Evolutionary conservation across 108 stramenopile genomes (phyloP), one percentile per base, ranked within the genome.

Genomic region (Cyclotella baltica): DNA sequence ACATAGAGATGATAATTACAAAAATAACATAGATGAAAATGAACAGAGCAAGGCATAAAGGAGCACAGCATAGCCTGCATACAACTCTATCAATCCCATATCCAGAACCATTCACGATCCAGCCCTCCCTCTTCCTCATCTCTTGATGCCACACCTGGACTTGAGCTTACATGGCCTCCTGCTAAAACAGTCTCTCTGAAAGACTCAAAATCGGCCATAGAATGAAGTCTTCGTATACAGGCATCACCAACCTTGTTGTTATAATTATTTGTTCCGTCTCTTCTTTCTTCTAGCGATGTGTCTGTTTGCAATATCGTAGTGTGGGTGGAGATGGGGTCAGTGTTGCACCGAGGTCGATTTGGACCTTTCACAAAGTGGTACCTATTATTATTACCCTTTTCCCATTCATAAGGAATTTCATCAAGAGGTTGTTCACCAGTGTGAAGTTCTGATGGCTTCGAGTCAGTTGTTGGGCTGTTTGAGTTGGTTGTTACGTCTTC

Each of bases 61-160:
- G 34, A 62, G 36, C 4, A 6, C 2, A 2, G n/a, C n/a, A 48
- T 1, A 2, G 6, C 4, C 1, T 6, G 47, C 47, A n/a, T n/a
- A n/a, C 47, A n/a, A 6, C n/a, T 25, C 40, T 15, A 50, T 70
- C 62, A 79, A 58, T 70, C 52, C 78, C 78, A 79, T 23, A 79
- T 79, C 78, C 78, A 79, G 59, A 79, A 79, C 78, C 78, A 79
- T 58, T 79, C 78, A 33, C 78, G 70, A 58, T 63, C 62, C 18
- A 55, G n/a, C 35, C 55, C 71, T 53, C 27, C 34, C 43, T 50
- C 62, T 51, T n/a, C 59, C 35, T 72, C 43, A 30, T 34, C 46
- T 47, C n/a, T 25, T 28, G 47, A 47, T 29, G 30, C 53, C 15
- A 36, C 46, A 37, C 53, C 0, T 28, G 47, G 29, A 13, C n/a